A percentile compares a stretch with the other conserved stretches of the same genome.
Conservation (phyloP, 352 stramenopile genomes). For the Globisporangium megalacanthum region DNA sequence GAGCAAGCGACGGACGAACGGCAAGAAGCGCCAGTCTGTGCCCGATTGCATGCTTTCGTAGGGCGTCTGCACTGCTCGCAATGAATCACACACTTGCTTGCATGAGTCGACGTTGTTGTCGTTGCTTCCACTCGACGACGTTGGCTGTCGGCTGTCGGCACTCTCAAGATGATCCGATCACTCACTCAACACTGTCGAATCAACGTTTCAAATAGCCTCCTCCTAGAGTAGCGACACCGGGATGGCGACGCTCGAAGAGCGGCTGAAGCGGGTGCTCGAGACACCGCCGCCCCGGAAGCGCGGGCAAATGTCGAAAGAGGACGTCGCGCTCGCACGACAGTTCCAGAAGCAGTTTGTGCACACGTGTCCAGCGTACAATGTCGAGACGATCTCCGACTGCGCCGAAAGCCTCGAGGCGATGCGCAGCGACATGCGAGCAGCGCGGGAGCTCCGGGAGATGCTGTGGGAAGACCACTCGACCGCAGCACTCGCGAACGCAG, state of each 20-base stretch:
- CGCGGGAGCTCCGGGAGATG: constrained; percentile 51
- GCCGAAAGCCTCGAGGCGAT: constrained; percentile 39
- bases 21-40: constrained; percentile 44
- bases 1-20: constrained; percentile 64
- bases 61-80: not conserved
- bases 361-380: constrained; percentile 29
- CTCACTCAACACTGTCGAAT: too few species aligned
- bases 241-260: constrained; percentile 25
- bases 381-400: constrained; percentile 40
- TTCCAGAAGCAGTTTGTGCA: constrained; percentile 46
- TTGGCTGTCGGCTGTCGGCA: too few species aligned
- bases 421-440: constrained; percentile 38
- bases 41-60: constrained; percentile 34
- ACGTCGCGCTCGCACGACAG: constrained; percentile 30
- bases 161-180: too few species aligned
- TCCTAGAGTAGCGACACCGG: too few species aligned
- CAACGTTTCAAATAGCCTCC: too few species aligned
- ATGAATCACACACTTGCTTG: too few species aligned
- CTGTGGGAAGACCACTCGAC: constrained; percentile 60
- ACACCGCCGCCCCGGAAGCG: constrained; percentile 36
- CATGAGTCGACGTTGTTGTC: too few species aligned
- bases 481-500: constrained; percentile 19
- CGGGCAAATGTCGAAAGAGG: constrained; percentile 37
- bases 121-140: too few species aligned
- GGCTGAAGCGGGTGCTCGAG: constrained; percentile 36